Conservation (phyloP, 2,329 filamentous ascomycete genomes). For the Coniochaeta sp. region DNA sequence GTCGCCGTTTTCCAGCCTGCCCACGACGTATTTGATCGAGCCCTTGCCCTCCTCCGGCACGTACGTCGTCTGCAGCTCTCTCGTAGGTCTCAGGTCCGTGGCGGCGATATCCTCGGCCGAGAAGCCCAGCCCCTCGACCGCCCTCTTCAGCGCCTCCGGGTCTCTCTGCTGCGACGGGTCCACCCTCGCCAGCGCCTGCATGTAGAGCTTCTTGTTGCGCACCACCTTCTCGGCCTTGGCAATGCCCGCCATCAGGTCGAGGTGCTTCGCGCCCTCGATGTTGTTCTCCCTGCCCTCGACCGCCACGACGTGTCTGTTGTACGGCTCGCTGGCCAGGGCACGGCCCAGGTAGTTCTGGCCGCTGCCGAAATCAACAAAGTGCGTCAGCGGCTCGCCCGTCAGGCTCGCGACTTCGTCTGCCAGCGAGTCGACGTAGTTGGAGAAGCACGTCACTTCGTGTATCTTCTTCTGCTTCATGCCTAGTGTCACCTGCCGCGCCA, state of each 20-base stretch:
- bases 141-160: constrained; percentile 28
- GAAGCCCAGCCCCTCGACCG: constrained; percentile 20
- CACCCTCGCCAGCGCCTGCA: constrained; percentile 39
- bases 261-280: constrained; percentile 73
- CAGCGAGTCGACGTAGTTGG: constrained; percentile 67
- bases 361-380: constrained; percentile 92
- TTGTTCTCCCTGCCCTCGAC: constrained; percentile 85
- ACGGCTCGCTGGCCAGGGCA: constrained; percentile 75
- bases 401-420: constrained; percentile 50
- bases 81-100: constrained; percentile 44
- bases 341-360: constrained; percentile 95
- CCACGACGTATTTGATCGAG: constrained; percentile 70
- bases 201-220: constrained; percentile 77
- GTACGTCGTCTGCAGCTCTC: constrained; percentile 44
- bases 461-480: constrained; percentile 97
- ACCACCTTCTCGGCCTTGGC: constrained; percentile 65
- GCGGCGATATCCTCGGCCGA: constrained; percentile 18
- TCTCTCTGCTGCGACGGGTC: constrained; percentile 32
- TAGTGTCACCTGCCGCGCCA: constrained; percentile 64
- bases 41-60: constrained; percentile 55
- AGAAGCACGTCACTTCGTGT: constrained; percentile 88
- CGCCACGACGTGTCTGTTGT: constrained; percentile 80
- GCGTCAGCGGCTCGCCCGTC: constrained; percentile 59
- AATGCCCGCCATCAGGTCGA: constrained; percentile 77
- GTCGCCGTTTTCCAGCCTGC: constrained; percentile 66